Percentiles rank a stretch among this genome's conserved stretches.
phyloP scores from a whole-genome alignment of 2,329 filamentous ascomycete species.

The Verticillium dahliae region DNA sequence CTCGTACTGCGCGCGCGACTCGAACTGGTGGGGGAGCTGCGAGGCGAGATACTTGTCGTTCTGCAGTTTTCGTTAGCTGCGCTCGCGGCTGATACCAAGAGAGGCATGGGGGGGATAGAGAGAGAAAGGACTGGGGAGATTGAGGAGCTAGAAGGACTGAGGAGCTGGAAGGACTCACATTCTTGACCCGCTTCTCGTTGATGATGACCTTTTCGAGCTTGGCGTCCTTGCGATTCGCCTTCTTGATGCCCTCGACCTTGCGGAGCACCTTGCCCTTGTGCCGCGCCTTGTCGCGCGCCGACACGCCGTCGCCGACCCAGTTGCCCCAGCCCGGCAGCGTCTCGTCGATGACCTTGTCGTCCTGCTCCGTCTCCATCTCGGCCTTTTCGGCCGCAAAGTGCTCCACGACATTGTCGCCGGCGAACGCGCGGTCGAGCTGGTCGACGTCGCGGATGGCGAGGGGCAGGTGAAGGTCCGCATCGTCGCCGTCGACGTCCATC shows the following conservation, averaged over 20 bases:
- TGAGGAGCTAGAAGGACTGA: too few species aligned
- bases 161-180: conserved; percentile 44
- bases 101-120: neutral
- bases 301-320: conserved; percentile 82
- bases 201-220: conserved; percentile 83
- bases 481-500: conserved; percentile 27
- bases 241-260: conserved; percentile 67
- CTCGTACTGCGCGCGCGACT: conserved; percentile 85
- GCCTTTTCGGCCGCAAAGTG: conserved; percentile 80
- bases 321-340: conserved; percentile 92
- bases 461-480: conserved; percentile 42
- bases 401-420: conserved; percentile 74
- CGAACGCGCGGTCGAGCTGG: conserved; percentile 78
- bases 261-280: conserved; percentile 58
- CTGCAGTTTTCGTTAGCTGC: conserved; percentile 28
- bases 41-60: conserved; percentile 84
- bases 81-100: too few species aligned
- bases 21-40: conserved; percentile 81
- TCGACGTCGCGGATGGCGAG: conserved; percentile 55
- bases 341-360: conserved; percentile 74
- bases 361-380: conserved; percentile 65
- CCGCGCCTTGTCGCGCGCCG: conserved; percentile 58
- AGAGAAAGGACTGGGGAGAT: too few species aligned
- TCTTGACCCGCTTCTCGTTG: conserved; percentile 83
- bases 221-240: conserved; percentile 71